Percentiles rank a stretch among this genome's conserved stretches.
Evolutionary conservation across 768 basidiomycete genomes (phyloP).

Genomic region (Termitomyces sp.): DNA sequence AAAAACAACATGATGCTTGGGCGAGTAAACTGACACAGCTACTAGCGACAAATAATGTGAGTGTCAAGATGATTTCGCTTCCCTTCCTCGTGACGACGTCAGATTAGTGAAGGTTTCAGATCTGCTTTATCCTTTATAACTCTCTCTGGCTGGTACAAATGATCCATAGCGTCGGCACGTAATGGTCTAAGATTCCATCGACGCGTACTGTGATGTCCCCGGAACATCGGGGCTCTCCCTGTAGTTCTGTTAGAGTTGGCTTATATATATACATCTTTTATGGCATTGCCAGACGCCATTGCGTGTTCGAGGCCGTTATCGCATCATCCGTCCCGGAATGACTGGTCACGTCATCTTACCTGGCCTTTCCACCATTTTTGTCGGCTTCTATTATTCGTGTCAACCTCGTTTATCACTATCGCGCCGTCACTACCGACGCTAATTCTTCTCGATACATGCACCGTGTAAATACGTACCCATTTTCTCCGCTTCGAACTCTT

Average conservation of each 20-base stretch:
- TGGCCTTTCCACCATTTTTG: not conserved
- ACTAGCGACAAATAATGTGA: conserved; percentile 6
- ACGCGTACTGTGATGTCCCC: not conserved
- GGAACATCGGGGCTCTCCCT: not conserved
- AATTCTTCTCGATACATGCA: conserved; percentile 43
- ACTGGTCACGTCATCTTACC: not conserved
- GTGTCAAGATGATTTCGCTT: not conserved
- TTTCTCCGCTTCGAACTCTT: conserved; percentile 39
- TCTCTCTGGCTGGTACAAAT: not conserved
- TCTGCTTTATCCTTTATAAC: not conserved
- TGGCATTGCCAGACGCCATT: not conserved
- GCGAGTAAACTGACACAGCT: conserved; percentile 43
- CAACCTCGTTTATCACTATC: not conserved
- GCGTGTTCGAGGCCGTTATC: not conserved
- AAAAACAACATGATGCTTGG: conserved; percentile 40
- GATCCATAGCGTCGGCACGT: not conserved
- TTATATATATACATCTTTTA: not conserved
- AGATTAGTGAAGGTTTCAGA: not conserved
- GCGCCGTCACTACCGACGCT: conserved; percentile 17
- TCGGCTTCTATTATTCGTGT: not conserved
- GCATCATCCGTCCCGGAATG: conserved; percentile 10
- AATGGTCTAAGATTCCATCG: not conserved
- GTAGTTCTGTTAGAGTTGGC: not conserved
- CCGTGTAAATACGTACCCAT: conserved; percentile 47
- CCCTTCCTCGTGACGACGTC: not conserved